A percentile compares a stretch with the other conserved stretches of the same genome.
Conservation (phyloP, 768 basidiomycete genomes). For the Phallus indusiatus region DNA sequence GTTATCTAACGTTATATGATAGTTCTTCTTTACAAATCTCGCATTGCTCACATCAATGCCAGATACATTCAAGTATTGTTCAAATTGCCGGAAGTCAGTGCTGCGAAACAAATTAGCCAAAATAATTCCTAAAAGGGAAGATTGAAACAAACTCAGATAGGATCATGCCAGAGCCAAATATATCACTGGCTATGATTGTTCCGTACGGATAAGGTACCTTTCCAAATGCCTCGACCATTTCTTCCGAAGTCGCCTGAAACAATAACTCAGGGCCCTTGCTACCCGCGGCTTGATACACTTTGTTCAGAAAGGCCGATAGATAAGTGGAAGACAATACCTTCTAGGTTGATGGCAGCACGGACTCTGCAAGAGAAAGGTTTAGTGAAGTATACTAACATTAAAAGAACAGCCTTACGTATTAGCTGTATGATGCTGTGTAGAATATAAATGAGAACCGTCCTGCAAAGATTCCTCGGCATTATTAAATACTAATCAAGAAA, state of each 20-base stretch:
- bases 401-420: conserved; percentile 46
- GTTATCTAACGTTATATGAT: background rate
- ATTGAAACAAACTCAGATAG: conserved; percentile 64
- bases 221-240: conserved; percentile 90
- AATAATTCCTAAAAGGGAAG: background rate
- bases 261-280: conserved; percentile 79
- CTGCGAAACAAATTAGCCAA: conserved; percentile 27
- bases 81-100: conserved; percentile 94
- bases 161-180: conserved; percentile 86
- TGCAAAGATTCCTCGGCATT: conserved; percentile 92
- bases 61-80: conserved; percentile 79
- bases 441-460: conserved; percentile 88
- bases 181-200: conserved; percentile 81
- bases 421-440: conserved; percentile 76
- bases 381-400: background rate
- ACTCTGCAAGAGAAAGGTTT: conserved; percentile 36
- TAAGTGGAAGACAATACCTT: conserved; percentile 40
- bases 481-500: conserved; percentile 64
- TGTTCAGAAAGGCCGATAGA: background rate
- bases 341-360: conserved; percentile 81
- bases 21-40: background rate
- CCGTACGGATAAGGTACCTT: conserved; percentile 85
- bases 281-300: conserved; percentile 55
- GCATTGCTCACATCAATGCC: conserved; percentile 67
- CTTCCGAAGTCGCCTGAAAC: conserved; percentile 91